These are phyloP conservation scores for Dictyostelium discoideum DNA, from an alignment of 78 protist genomes.

Conservation along the genomic window DNA sequence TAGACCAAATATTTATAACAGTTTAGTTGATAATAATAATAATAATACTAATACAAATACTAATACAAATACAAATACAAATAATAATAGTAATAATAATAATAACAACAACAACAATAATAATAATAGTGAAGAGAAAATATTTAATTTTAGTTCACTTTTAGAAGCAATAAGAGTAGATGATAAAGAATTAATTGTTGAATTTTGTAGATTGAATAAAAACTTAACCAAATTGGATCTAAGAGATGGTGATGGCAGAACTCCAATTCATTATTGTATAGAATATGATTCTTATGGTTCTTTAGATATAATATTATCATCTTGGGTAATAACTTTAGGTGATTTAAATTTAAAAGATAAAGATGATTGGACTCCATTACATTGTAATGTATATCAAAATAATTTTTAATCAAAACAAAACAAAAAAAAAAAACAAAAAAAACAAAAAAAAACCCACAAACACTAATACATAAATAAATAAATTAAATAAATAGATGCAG, in stretches of 20 bases:
- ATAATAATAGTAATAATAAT: not conserved
- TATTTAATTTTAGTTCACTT: slow-evolving; percentile 35
- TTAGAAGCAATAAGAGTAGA: slow-evolving; percentile 61
- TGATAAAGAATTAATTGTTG: slow-evolving; percentile 52
- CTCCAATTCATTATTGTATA: slow-evolving; percentile 71
- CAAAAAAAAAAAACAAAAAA: not conserved
- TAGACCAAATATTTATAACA: not conserved
- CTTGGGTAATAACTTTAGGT: not conserved
- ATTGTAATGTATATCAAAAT: not conserved
- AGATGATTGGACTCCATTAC: slow-evolving; percentile 81
- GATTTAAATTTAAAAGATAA: slow-evolving; percentile 45
- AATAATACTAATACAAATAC: too few species aligned
- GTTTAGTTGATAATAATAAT: not conserved
- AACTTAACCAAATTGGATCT: slow-evolving; percentile 36
- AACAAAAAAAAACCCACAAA: too few species aligned
- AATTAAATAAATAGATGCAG: slow-evolving; percentile 26
- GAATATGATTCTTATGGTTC: slow-evolving; percentile 70
- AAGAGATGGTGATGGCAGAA: slow-evolving; percentile 67
- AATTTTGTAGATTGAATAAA: slow-evolving; percentile 56
- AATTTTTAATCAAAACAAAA: too few species aligned
- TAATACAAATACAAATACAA: too few species aligned
- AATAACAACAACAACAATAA: not conserved
- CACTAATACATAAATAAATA: not conserved
- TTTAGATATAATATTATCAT: slow-evolving; percentile 24
- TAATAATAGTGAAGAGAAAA: not conserved